Evolutionary conservation across 139 green algal genomes (phyloP).

Genomic region (Chloropicon primus): DNA sequence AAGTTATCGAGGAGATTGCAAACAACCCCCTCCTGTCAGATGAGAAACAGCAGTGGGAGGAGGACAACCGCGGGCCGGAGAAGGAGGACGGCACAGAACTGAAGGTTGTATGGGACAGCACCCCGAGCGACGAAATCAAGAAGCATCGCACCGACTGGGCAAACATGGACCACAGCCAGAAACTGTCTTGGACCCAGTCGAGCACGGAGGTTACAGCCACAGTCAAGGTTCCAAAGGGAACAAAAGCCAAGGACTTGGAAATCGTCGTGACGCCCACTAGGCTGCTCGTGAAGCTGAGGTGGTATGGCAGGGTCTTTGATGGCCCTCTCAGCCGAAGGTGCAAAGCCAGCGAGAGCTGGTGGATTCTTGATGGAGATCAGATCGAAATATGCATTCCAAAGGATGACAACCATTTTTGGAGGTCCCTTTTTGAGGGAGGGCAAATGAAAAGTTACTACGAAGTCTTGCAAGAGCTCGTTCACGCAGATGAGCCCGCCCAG

Average conservation of each 20-base stretch:
- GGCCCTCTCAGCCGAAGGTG: conserved; percentile 25
- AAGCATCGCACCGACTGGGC: background rate
- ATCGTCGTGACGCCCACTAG: conserved; percentile 15
- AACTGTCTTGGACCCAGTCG: background rate
- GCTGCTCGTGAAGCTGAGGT: conserved; percentile 33
- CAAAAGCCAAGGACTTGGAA: background rate
- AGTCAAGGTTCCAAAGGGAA: background rate
- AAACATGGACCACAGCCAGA: background rate
- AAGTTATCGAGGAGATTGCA: background rate
- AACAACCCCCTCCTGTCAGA: too few species aligned
- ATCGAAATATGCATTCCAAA: conserved; percentile 45
- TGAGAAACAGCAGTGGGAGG: background rate
- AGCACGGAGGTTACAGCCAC: background rate
- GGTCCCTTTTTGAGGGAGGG: conserved; percentile 43
- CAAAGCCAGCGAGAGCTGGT: conserved; percentile 30
- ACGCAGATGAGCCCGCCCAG: conserved; percentile 30
- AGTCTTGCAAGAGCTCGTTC: conserved; percentile 49
- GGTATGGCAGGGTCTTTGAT: conserved; percentile 44
- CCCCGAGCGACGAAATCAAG: background rate
- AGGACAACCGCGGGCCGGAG: background rate
- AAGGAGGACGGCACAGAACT: background rate
- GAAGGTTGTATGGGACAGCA: background rate
- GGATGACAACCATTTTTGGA: conserved; percentile 41
- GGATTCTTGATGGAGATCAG: conserved; percentile 38
- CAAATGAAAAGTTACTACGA: conserved; percentile 45